phyloP scores from a whole-genome alignment of 2,329 filamentous ascomycete genomes.

The Fusarium globosum region DNA sequence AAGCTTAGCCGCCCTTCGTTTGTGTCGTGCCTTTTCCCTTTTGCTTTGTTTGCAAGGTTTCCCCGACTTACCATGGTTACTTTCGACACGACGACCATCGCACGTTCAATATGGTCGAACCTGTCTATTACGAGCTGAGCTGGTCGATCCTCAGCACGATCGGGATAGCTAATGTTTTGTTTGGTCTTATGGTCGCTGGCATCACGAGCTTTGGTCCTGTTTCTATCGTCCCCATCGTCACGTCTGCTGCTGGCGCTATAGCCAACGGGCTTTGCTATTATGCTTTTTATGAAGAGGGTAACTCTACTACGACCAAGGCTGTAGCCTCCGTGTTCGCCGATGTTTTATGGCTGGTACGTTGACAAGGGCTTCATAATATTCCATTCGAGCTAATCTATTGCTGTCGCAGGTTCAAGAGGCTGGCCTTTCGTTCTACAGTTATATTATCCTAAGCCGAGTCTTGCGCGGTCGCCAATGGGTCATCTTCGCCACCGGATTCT shows the following conservation, averaged over 20 bases:
- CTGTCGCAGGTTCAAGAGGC: conserved; percentile 56
- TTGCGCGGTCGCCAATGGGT: conserved; percentile 55
- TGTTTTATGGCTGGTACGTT: conserved; percentile 54
- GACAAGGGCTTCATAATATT: accelerated
- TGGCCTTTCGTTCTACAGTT: conserved; percentile 60
- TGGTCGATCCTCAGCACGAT: conserved; percentile 60
- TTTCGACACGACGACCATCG: conserved; percentile 1
- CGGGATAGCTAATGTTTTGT: conserved; percentile 54
- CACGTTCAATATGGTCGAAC: conserved; percentile 12
- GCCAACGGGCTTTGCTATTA: conserved; percentile 58
- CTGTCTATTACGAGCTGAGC: conserved; percentile 55
- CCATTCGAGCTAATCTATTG: background rate
- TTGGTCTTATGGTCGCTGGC: conserved; percentile 52
- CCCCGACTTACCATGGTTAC: conserved; percentile 4
- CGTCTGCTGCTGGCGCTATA: conserved; percentile 52
- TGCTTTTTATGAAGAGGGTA: conserved; percentile 50
- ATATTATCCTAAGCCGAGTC: conserved; percentile 63
- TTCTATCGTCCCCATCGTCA: conserved; percentile 54
- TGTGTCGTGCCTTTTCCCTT: background rate
- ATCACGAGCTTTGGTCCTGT: conserved; percentile 55
- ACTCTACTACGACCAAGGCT: conserved; percentile 41
- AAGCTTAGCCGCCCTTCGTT: conserved; percentile 13
- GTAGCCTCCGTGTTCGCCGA: conserved; percentile 55
- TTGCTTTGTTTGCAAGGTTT: conserved; percentile 2
- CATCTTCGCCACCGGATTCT: conserved; percentile 65